These are phyloP conservation scores for Penicillium atrosanguineum DNA, from an alignment of 495 filamentous ascomycete species.

Conservation along the genomic window DNA sequence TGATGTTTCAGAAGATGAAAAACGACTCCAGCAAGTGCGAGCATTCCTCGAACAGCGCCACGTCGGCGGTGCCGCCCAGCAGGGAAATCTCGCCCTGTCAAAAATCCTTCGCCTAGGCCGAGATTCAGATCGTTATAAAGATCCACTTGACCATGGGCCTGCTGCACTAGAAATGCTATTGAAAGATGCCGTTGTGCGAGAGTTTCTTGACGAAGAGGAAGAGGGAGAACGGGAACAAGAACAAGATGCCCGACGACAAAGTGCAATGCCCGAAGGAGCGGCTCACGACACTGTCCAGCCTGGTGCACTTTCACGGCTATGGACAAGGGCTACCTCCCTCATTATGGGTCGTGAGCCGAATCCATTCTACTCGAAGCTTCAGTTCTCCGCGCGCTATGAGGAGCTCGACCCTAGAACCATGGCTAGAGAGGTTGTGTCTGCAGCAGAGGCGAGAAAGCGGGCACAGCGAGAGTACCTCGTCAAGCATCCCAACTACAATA, in stretches of 20 bases:
- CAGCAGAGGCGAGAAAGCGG: conserved; percentile 74
- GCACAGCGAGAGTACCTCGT: conserved; percentile 88
- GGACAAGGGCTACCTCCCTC: conserved; percentile 50
- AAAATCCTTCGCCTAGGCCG: conserved; percentile 82
- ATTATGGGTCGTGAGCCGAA: conserved; percentile 76
- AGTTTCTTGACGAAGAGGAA: conserved; percentile 82
- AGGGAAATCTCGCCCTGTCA: conserved; percentile 78
- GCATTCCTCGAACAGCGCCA: conserved; percentile 92
- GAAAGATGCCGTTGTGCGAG: conserved; percentile 89
- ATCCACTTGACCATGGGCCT: conserved; percentile 83
- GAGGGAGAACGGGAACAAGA: conserved; percentile 28
- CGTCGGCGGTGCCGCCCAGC: conserved; percentile 56
- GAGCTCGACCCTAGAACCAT: conserved; percentile 80
- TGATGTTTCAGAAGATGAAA: conserved; percentile 98
- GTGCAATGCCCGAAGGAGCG: conserved; percentile 17
- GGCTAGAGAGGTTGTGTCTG: conserved; percentile 84
- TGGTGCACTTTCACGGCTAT: conserved; percentile 54
- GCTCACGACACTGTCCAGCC: conserved; percentile 43
- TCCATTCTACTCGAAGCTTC: conserved; percentile 85
- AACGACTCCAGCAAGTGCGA: conserved; percentile 91
- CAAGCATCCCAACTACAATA: conserved; percentile 89
- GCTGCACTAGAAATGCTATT: conserved; percentile 91
- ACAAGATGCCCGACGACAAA: conserved; percentile 23
- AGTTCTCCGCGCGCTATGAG: conserved; percentile 69
- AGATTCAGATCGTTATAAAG: conserved; percentile 59